Conservation (phyloP, 768 basidiomycete species). For the Suillus plorans region DNA sequence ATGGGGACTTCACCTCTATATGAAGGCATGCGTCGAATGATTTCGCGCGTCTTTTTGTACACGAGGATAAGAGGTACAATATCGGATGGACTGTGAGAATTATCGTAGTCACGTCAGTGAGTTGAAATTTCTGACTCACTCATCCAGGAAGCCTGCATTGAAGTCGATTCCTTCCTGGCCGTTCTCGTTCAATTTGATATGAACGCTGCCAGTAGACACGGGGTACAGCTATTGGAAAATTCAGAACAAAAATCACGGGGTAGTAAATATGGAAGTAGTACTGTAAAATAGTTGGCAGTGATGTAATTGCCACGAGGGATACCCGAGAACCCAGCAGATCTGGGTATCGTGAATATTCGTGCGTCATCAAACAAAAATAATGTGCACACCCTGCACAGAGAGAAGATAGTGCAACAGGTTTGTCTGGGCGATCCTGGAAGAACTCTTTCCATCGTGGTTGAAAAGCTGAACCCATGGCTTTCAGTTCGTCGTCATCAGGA, state of each 20-base stretch:
- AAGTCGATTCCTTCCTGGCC: slow-evolving; percentile 43
- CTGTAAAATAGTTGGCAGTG: slow-evolving; percentile 28
- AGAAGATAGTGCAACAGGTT: slow-evolving; percentile 12
- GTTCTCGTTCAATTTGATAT: slow-evolving; percentile 43
- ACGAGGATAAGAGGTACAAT: slow-evolving; percentile 25
- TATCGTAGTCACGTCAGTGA: not conserved
- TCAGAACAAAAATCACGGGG: not conserved
- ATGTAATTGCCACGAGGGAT: slow-evolving; percentile 16
- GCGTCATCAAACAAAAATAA: not conserved
- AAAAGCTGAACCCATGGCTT: slow-evolving; percentile 20
- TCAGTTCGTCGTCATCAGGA: slow-evolving; percentile 20
- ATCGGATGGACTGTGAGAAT: slow-evolving; percentile 21
- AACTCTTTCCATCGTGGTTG: slow-evolving; percentile 19
- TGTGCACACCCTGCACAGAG: slow-evolving; percentile 4
- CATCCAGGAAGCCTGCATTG: slow-evolving; percentile 44
- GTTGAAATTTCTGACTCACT: slow-evolving; percentile 30
- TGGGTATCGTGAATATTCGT: not conserved
- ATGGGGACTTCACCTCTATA: slow-evolving; percentile 35
- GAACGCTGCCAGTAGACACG: slow-evolving; percentile 44
- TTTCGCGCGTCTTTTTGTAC: slow-evolving; percentile 29
- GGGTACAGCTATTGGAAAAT: slow-evolving; percentile 37
- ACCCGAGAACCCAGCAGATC: not conserved
- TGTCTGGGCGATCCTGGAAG: slow-evolving; percentile 20
- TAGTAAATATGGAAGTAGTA: slow-evolving; percentile 14
- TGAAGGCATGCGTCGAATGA: slow-evolving; percentile 39